phyloP scores from a whole-genome alignment of 139 green algal genomes.

The Haematococcus lacustris region DNA sequence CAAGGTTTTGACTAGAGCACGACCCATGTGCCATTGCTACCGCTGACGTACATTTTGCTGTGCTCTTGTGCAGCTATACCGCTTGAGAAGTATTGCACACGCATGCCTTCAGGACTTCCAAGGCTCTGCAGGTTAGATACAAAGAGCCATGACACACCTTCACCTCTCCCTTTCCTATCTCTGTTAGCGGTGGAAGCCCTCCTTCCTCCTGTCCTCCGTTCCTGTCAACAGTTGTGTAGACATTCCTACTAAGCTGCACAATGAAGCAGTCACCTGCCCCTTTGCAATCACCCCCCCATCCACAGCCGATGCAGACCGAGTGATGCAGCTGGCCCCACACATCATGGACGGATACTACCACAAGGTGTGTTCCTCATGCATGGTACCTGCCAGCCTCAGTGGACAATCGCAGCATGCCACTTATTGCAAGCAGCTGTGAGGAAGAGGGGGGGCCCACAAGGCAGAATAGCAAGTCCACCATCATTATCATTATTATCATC shows the following conservation, averaged over 20 bases:
- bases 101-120: slow-evolving; percentile 27
- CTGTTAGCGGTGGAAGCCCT: background rate
- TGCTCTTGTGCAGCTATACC: slow-evolving; percentile 20
- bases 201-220: background rate
- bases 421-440: no score
- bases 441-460: no score
- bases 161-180: no score
- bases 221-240: background rate
- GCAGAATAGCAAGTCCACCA: no score
- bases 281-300: background rate
- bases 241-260: background rate
- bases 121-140: slow-evolving; percentile 3
- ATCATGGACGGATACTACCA: slow-evolving; percentile 44
- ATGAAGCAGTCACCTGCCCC: background rate
- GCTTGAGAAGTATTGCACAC: slow-evolving; percentile 29
- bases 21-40: background rate
- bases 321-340: slow-evolving; percentile 33
- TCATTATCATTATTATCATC: no score
- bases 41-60: background rate
- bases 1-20: slow-evolving; percentile 16
- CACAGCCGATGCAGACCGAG: slow-evolving; percentile 25
- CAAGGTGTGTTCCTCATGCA: slow-evolving; percentile 5
- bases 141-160: no score
- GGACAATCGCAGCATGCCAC: no score
- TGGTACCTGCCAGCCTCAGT: no score